These are phyloP conservation scores for Rosa multiflora DNA, from an alignment of 306 rosid species.

Conservation along the genomic window DNA sequence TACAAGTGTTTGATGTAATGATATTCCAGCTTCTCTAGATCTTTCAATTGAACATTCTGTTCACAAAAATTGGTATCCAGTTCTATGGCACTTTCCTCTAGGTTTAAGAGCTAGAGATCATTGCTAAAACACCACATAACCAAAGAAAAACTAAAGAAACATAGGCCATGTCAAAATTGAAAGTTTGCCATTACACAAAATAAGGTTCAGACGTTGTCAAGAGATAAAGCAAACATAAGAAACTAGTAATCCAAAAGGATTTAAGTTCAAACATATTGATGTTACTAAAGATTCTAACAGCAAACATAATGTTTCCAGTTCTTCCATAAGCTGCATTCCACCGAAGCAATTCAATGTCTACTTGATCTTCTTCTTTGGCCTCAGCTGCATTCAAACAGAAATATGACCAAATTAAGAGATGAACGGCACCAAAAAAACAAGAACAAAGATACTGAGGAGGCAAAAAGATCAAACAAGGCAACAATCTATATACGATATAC, in stretches of 20 bases:
- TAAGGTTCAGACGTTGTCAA: neutral
- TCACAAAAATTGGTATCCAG: neutral
- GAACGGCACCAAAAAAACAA: neutral
- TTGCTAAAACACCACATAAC: neutral
- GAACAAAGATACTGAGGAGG: neutral
- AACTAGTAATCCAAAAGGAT: neutral
- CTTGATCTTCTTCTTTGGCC: constrained; percentile 99
- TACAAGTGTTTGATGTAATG: no score
- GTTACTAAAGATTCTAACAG: neutral
- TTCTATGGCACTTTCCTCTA: neutral
- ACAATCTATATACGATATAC: constrained; percentile 16
- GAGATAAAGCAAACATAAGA: neutral
- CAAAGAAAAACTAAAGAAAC: neutral
- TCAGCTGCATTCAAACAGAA: constrained; percentile 57
- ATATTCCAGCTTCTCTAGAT: no score
- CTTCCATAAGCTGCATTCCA: neutral
- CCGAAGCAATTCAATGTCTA: constrained; percentile 37
- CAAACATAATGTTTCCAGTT: neutral
- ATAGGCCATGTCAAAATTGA: neutral
- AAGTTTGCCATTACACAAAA: neutral
- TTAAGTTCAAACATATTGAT: neutral
- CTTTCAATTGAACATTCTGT: neutral
- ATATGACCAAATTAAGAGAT: neutral
- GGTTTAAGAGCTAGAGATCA: neutral
- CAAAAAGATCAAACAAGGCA: neutral